A percentile compares a stretch with the other conserved stretches of the same genome.
Evolutionary conservation across 106 monocot genomes (phyloP).

Genomic region (Acorus calamus): DNA sequence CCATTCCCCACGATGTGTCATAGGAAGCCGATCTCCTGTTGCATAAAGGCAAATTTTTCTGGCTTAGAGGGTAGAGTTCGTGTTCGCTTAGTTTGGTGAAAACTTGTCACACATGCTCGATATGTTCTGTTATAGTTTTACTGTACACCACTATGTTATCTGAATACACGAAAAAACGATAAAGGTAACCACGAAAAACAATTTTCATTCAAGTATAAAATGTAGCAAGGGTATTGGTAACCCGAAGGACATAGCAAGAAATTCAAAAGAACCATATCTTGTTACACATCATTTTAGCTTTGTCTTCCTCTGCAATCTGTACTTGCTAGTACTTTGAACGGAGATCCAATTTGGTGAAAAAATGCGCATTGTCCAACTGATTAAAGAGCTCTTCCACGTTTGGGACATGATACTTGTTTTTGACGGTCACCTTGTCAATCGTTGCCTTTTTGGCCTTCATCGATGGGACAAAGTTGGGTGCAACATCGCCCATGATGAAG

Average conservation of each 20-base stretch:
- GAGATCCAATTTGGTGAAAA: neutral
- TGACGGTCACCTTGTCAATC: neutral
- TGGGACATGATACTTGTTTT: neutral
- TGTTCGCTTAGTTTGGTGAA: neutral
- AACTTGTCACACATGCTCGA: neutral
- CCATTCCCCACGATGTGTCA: too few relatives aligned
- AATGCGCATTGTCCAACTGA: neutral
- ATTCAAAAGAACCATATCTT: slow-evolving; percentile 2
- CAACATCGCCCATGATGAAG: too few relatives aligned
- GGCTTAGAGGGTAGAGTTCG: neutral
- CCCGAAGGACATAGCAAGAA: neutral
- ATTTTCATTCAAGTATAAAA: slow-evolving; percentile 4
- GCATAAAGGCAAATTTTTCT: neutral
- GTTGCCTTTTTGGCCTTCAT: too few relatives aligned
- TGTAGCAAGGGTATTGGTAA: neutral
- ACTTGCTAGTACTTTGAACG: neutral
- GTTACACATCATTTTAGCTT: neutral
- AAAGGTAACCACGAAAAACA: too few relatives aligned
- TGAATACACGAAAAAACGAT: neutral
- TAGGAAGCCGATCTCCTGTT: neutral
- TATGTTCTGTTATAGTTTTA: neutral
- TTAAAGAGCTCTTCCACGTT: neutral
- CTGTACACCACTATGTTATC: neutral
- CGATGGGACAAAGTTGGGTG: too few relatives aligned
- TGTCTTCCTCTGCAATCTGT: neutral